A percentile compares a stretch with the other conserved stretches of the same genome.
phyloP scores from a whole-genome alignment of 306 rosid genomes.

The Neltuma alba region DNA sequence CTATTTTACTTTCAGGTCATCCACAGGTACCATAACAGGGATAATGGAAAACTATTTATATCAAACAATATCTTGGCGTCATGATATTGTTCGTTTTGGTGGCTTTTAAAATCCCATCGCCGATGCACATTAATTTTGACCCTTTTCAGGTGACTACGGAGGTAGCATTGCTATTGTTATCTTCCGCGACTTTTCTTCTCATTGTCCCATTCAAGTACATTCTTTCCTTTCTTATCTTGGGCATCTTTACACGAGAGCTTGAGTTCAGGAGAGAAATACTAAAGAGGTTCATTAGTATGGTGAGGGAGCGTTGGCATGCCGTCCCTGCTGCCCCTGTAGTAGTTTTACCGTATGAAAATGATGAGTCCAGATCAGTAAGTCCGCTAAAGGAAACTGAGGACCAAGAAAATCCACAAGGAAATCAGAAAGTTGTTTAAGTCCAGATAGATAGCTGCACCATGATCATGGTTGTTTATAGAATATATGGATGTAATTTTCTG shows the following conservation, averaged over 20 bases:
- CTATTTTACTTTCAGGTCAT: too few relatives aligned
- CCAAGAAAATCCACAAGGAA: conserved; percentile 48
- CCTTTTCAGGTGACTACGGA: conserved; percentile 81
- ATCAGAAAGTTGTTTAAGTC: conserved; percentile 32
- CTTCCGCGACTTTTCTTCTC: conserved; percentile 64
- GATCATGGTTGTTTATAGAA: too few relatives aligned
- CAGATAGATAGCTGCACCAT: background rate
- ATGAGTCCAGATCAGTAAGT: too few relatives aligned
- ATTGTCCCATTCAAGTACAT: conserved; percentile 76
- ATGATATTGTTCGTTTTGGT: too few relatives aligned
- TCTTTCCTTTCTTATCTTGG: too few relatives aligned
- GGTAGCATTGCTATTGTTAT: conserved; percentile 70
- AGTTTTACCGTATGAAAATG: conserved; percentile 75
- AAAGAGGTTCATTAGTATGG: conserved; percentile 52
- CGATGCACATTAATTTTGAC: conserved; percentile 29
- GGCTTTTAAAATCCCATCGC: too few relatives aligned
- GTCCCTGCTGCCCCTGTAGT: conserved; percentile 93
- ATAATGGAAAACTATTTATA: too few relatives aligned
- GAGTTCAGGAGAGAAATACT: conserved; percentile 81
- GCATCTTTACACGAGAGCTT: too few relatives aligned
- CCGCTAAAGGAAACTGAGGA: conserved; percentile 46
- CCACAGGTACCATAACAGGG: too few relatives aligned
- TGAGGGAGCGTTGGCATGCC: conserved; percentile 82
- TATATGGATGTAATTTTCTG: too few relatives aligned
- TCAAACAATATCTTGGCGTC: too few relatives aligned